Conservation (phyloP, 352 stramenopile genomes). For the Globisporangium nodosum region DNA sequence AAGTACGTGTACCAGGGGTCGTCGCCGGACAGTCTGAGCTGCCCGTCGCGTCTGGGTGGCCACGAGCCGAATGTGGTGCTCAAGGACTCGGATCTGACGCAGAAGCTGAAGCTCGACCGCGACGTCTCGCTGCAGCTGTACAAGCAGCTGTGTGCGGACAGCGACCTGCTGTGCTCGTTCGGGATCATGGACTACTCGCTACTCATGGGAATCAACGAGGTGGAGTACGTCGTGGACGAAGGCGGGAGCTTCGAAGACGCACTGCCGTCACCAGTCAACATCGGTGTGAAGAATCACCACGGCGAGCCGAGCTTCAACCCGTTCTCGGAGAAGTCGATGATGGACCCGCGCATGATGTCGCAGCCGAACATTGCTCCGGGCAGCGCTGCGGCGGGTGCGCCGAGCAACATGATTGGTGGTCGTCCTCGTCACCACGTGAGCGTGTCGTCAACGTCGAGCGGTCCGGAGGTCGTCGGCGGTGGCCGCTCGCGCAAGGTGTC, state of each 20-base stretch:
- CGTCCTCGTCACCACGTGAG: constrained; percentile 51
- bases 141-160: constrained; percentile 75
- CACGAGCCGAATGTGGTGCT: constrained; percentile 88
- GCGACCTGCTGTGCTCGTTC: constrained; percentile 77
- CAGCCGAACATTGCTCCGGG: not conserved
- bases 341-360: constrained; percentile 42
- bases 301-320: constrained; percentile 40
- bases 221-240: constrained; percentile 85
- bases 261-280: constrained; percentile 20
- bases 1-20: constrained; percentile 78
- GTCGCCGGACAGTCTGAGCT: constrained; percentile 62
- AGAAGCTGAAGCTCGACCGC: constrained; percentile 84
- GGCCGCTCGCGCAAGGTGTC: constrained; percentile 50
- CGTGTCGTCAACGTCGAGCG: constrained; percentile 38
- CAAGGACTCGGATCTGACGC: constrained; percentile 85
- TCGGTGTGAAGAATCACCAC: constrained; percentile 17
- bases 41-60: constrained; percentile 60
- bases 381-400: not conserved
- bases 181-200: constrained; percentile 92
- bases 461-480: constrained; percentile 9
- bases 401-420: not conserved
- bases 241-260: constrained; percentile 28
- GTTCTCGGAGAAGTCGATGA: constrained; percentile 61
- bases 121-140: constrained; percentile 68
- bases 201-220: constrained; percentile 87